Evolutionary conservation across 805 yeast genomes (phyloP), one percentile per base, ranked within the genome.

Genomic region (Spathaspora arborariae): DNA sequence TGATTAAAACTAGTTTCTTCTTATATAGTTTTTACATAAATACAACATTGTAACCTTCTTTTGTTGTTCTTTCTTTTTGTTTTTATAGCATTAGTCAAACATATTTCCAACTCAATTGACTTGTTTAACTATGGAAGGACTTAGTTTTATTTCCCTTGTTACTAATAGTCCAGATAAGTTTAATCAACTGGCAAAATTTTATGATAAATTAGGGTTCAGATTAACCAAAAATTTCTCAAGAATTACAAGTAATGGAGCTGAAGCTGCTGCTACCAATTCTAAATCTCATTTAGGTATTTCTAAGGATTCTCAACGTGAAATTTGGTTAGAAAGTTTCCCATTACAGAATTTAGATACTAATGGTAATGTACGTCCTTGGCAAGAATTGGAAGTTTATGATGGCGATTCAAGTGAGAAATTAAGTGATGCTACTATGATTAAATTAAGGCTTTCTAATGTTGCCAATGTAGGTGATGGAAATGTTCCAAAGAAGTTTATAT

Each of bases 241-340:
- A 51, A 78, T 60, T 69, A 60, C 63, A 58, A 45, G 68, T 72
- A 50, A 64, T 68, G 46, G 63, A 50, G 48, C 62, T 53, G 51
- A 65, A 51, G 48, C 60, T 53, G 51, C 66, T 51, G 52, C 60
- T 26, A 53, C 51, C 16, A 58, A 60, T 43, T 54, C 68, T 42
- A 56, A 57, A 36, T 53, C 60, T 26, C 61, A 71, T 13, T 62
- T 68, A 40, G 91, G 91, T 4, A 69, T 85, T 40, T 77, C 88
- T 7, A 72, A 70, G 47, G 88, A 84, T 52, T 84, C 91, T 0
- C 57, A 83, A 42, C 77, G 73, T 51, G 95, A 86, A 63, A 64
- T 79, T 22, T 86, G 95, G 95, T 60, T 86, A 41, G 87, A 84
- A 61, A 68, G 82, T 19, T 84, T 81, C 61, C 88, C 87, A 18